These are phyloP conservation scores for Mariannaea sp. DNA, from an alignment of 2,329 filamentous ascomycete species.

Conservation along the genomic window DNA sequence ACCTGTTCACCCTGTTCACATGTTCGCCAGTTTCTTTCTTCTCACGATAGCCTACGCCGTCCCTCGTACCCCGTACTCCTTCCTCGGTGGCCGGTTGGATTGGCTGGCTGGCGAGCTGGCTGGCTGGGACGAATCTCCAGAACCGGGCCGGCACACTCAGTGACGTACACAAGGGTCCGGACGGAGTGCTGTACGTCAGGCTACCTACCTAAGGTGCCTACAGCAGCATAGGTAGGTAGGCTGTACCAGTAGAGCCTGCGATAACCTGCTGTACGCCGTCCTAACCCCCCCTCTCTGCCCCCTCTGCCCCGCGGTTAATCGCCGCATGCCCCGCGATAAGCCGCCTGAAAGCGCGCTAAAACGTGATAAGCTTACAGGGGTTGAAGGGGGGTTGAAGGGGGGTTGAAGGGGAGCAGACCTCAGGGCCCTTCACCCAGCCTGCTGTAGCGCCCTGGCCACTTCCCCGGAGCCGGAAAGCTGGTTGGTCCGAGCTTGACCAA, in stretches of 20 bases:
- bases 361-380: constrained; percentile 7
- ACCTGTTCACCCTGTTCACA: too few species aligned
- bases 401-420: not conserved
- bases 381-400: not conserved
- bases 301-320: not conserved
- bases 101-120: too few species aligned
- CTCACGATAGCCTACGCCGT: too few species aligned
- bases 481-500: constrained; percentile 16
- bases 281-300: constrained; percentile 5
- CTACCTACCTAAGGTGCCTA: too few species aligned
- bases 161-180: too few species aligned
- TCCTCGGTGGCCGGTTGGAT: too few species aligned
- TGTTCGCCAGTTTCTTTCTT: not conserved
- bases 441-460: not conserved
- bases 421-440: not conserved
- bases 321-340: constrained; percentile 19
- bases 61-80: too few species aligned
- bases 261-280: constrained; percentile 10
- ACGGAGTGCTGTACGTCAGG: too few species aligned
- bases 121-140: too few species aligned
- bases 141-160: constrained; percentile 9
- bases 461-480: constrained; percentile 2
- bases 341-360: constrained; percentile 23
- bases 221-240: too few species aligned
- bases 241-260: constrained; percentile 21